Percentiles rank a stretch among this genome's conserved stretches.
phyloP scores from a whole-genome alignment of 768 basidiomycete species.

The Brasilioporus rufonigricans region DNA sequence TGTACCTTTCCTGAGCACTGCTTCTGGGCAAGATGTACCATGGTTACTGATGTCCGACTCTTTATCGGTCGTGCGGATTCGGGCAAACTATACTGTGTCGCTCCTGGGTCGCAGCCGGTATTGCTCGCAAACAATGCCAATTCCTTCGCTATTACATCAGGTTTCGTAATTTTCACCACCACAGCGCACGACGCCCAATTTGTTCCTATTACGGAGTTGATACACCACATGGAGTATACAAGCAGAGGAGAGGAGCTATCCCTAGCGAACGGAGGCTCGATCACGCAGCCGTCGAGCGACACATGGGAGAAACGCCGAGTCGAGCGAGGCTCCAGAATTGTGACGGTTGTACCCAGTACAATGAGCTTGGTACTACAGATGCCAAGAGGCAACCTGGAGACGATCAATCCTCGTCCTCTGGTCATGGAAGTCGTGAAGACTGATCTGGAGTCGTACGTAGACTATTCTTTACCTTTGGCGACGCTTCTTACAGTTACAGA shows the following conservation, averaged over 20 bases:
- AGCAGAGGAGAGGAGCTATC: conserved; percentile 18
- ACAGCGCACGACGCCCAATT: conserved; percentile 79
- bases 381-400: conserved; percentile 97
- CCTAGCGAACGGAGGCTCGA: conserved; percentile 22
- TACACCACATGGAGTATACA: conserved; percentile 7
- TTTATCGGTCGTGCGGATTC: conserved; percentile 64
- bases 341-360: conserved; percentile 79
- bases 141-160: conserved; percentile 71
- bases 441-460: conserved; percentile 60
- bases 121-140: conserved; percentile 54
- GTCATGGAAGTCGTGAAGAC: conserved; percentile 81
- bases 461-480: neutral
- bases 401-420: conserved; percentile 87
- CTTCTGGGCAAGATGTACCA: conserved; percentile 38
- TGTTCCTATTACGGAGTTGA: conserved; percentile 40
- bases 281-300: conserved; percentile 9
- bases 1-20: conserved; percentile 62
- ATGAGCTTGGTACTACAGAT: conserved; percentile 95
- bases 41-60: conserved; percentile 23
- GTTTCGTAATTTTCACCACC: conserved; percentile 84
- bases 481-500: conserved; percentile 37
- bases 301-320: conserved; percentile 73
- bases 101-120: conserved; percentile 26
- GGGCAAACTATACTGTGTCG: conserved; percentile 61
- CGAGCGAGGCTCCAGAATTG: conserved; percentile 88